These are phyloP conservation scores for Solanum tarapatanum DNA, from an alignment of 257 asterid genomes.

Conservation along the genomic window DNA sequence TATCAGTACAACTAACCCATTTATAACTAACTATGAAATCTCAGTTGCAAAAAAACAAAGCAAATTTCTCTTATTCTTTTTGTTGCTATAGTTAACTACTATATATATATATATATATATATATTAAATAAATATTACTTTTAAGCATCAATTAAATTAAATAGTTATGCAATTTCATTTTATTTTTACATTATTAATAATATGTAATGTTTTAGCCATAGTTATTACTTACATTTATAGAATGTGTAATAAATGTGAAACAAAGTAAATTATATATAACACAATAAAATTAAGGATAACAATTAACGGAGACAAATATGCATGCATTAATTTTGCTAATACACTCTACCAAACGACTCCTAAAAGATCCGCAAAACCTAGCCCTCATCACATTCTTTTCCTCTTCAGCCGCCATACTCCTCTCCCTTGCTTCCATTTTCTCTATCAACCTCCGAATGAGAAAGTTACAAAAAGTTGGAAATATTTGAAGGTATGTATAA, in stretches of 20 bases:
- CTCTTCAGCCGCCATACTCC: neutral
- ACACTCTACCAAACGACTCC: too few relatives aligned
- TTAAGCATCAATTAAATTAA: neutral
- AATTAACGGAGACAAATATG: neutral
- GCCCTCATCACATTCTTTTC: neutral
- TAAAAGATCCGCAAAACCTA: neutral
- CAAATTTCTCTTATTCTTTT: neutral
- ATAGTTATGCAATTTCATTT: neutral
- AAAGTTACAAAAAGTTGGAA: neutral
- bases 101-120: too few relatives aligned
- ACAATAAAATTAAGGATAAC: too few relatives aligned
- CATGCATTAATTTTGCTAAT: too few relatives aligned
- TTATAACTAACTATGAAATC: neutral
- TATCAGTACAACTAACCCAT: neutral
- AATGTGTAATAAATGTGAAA: neutral
- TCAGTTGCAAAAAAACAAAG: too few relatives aligned
- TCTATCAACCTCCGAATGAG: neutral
- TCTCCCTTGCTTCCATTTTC: neutral
- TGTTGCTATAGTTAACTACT: neutral
- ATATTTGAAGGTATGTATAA: neutral
- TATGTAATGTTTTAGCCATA: neutral
- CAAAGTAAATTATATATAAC: neutral
- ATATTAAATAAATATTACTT: neutral
- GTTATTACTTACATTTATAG: neutral
- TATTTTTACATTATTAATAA: too few relatives aligned